phyloP scores from a whole-genome alignment of 306 rosid species.

The Cucurbita pepo region DNA sequence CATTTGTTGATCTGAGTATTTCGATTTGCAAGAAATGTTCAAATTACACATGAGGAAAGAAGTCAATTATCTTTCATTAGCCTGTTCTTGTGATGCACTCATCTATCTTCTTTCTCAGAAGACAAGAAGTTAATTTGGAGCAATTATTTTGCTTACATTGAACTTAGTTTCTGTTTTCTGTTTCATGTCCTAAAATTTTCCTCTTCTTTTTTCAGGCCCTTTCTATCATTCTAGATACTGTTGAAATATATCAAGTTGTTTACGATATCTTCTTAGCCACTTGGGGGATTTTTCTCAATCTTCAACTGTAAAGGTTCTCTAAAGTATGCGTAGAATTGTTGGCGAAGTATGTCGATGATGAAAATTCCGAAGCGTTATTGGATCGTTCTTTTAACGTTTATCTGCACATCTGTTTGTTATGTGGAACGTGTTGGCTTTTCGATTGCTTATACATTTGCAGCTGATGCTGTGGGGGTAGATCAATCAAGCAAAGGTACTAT shows the following conservation, averaged over 20 bases:
- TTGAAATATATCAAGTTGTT: neutral
- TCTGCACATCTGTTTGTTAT: slow-evolving; percentile 85
- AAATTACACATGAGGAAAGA: neutral
- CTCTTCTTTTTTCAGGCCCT: neutral
- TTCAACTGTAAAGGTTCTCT: neutral
- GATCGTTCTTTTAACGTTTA: slow-evolving; percentile 70
- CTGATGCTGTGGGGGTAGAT: slow-evolving; percentile 52
- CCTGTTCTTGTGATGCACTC: neutral
- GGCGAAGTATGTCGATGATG: slow-evolving; percentile 20
- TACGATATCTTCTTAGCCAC: neutral
- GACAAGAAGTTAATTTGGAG: neutral
- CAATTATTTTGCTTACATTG: neutral
- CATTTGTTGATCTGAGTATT: neutral
- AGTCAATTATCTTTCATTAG: neutral
- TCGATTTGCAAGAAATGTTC: neutral
- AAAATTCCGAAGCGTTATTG: slow-evolving; percentile 57
- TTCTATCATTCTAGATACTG: neutral
- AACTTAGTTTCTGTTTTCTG: neutral
- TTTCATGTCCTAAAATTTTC: neutral
- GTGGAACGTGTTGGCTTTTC: slow-evolving; percentile 92
- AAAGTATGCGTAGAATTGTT: neutral
- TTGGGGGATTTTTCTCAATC: neutral
- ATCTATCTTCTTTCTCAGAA: neutral
- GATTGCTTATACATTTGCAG: slow-evolving; percentile 83
- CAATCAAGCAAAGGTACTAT: slow-evolving; percentile 79